These are phyloP conservation scores for Poterioochromonas sp. DNA, from an alignment of 352 stramenopile species.

Conservation along the genomic window DNA sequence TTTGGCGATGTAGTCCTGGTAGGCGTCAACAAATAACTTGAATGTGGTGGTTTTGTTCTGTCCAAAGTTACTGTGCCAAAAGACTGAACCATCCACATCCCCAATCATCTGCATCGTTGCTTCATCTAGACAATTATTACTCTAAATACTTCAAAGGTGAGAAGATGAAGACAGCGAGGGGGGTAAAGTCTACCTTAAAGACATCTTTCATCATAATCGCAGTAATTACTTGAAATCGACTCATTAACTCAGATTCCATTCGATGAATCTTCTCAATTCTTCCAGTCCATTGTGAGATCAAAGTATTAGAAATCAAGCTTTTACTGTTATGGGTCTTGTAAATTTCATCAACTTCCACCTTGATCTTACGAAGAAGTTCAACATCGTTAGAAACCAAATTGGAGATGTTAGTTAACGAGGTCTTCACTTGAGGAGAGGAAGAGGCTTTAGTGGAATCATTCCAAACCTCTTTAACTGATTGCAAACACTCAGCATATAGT, in stretches of 20 bases:
- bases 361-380: background rate
- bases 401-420: background rate
- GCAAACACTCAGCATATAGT: slow-evolving; percentile 18
- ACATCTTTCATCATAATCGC: slow-evolving; percentile 21
- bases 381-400: background rate
- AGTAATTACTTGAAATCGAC: background rate
- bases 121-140: background rate
- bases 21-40: background rate
- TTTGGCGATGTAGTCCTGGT: background rate
- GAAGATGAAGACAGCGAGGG: background rate
- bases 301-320: background rate
- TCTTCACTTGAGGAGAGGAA: background rate
- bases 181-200: background rate
- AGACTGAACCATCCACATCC: background rate
- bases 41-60: background rate
- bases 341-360: background rate
- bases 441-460: background rate
- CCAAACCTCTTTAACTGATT: background rate
- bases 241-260: background rate
- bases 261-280: background rate
- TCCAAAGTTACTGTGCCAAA: slow-evolving; percentile 28
- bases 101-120: background rate
- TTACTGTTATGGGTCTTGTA: background rate
- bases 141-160: background rate
- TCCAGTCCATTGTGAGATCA: background rate